Evolutionary conservation across 352 stramenopile genomes (phyloP).

Genomic region (Phytopythium aichiense): DNA sequence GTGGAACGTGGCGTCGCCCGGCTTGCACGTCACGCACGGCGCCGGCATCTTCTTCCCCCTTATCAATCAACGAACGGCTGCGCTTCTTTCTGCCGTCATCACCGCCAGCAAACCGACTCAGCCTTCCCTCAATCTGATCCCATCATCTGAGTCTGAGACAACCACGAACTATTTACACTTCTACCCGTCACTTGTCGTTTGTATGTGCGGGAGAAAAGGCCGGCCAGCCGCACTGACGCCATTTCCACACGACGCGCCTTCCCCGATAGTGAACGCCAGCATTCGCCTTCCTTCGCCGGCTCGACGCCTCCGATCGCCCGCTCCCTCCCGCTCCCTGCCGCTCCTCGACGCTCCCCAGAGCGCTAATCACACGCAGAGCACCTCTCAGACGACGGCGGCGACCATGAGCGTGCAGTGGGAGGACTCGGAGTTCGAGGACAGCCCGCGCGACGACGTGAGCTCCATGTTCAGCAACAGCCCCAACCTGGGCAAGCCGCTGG

Average conservation of each 20-base stretch:
- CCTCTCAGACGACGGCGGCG: not conserved
- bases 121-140: not conserved
- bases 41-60: slow-evolving; percentile 34
- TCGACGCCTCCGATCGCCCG: not conserved
- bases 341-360: no score
- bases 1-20: slow-evolving; percentile 62
- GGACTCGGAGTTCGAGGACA: slow-evolving; percentile 77
- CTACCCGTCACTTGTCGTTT: not conserved
- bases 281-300: not conserved
- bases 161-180: not conserved
- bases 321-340: slow-evolving; percentile 2
- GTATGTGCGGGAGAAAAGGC: slow-evolving; percentile 2
- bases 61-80: not conserved
- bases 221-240: slow-evolving; percentile 1
- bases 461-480: slow-evolving; percentile 75
- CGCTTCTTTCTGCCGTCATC: not conserved
- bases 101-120: not conserved
- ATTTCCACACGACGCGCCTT: not conserved
- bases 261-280: no score
- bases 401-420: slow-evolving; percentile 45
- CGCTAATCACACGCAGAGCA: slow-evolving; percentile 4
- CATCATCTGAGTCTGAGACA: not conserved
- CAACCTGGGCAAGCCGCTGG: slow-evolving; percentile 21
- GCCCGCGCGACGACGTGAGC: slow-evolving; percentile 55
- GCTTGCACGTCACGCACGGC: slow-evolving; percentile 70